Conservation (phyloP, 2,329 filamentous ascomycete species). For the Ceratocystis alfenasii region DNA sequence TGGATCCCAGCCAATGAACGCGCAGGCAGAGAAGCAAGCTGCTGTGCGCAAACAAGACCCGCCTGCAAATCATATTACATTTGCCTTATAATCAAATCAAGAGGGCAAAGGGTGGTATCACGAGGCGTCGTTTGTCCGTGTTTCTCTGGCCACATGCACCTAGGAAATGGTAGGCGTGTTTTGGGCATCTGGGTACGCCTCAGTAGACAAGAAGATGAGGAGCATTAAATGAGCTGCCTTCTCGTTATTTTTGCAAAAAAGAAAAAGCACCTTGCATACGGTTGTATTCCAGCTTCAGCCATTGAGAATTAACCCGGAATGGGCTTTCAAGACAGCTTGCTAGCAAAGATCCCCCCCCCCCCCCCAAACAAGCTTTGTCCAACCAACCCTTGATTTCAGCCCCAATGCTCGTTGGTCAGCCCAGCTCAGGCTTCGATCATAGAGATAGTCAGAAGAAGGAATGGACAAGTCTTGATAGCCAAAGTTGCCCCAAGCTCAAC, state of each 20-base stretch:
- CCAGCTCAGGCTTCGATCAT: too few relatives aligned
- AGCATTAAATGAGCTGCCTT: not conserved
- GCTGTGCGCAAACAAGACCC: not conserved
- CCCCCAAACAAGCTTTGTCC: not conserved
- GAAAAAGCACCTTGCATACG: not conserved
- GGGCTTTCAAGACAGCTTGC: not conserved
- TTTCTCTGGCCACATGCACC: not conserved
- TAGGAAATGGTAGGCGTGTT: too few relatives aligned
- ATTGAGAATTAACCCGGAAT: too few relatives aligned
- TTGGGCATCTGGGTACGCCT: too few relatives aligned
- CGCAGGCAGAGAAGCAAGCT: not conserved
- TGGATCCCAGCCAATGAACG: not conserved
- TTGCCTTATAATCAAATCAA: not conserved
- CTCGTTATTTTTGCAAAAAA: not conserved
- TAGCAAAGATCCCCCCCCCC: not conserved
- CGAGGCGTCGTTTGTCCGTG: not conserved
- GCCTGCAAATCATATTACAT: not conserved
- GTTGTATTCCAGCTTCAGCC: not conserved
- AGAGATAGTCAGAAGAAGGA: too few relatives aligned
- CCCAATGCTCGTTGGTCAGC: not conserved
- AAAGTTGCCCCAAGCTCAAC: too few relatives aligned
- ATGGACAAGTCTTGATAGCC: too few relatives aligned
- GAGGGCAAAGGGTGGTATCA: not conserved
- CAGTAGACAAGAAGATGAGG: too few relatives aligned
- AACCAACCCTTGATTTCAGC: not conserved